A percentile compares a stretch with the other conserved stretches of the same genome.
These are phyloP conservation scores for Quercus agrifolia DNA, from an alignment of 306 rosid species.

Conservation along the genomic window DNA sequence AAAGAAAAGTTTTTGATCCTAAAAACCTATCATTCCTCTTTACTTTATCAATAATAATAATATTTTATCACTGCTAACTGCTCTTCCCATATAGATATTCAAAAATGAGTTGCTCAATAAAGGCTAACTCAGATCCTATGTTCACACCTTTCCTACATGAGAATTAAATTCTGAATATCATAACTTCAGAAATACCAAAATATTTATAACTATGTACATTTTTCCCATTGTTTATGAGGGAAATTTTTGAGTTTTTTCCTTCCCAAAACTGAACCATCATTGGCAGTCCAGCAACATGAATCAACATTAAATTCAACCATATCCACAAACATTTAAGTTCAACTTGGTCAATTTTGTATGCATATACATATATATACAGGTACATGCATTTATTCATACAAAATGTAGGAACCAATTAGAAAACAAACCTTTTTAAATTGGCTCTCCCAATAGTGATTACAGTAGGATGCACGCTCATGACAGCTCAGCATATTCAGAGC, in stretches of 20 bases:
- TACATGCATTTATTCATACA: not conserved
- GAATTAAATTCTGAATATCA: no score
- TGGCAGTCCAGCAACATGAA: not conserved
- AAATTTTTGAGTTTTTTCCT: not conserved
- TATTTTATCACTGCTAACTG: no score
- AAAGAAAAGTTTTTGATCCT: no score
- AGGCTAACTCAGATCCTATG: no score
- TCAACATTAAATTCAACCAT: not conserved
- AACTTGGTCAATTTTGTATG: not conserved
- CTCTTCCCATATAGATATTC: no score
- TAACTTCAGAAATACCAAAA: no score
- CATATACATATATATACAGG: not conserved
- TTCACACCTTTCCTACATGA: no score
- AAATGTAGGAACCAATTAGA: not conserved
- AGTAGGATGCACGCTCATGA: slow-evolving; percentile 97
- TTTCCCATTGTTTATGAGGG: no score
- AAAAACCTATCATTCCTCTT: no score
- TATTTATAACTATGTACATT: no score
- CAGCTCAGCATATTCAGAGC: slow-evolving; percentile 86
- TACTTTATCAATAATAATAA: no score
- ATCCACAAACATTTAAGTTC: not conserved
- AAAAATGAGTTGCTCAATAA: no score
- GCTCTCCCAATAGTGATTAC: slow-evolving; percentile 93
- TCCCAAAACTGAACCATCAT: not conserved
- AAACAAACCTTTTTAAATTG: slow-evolving; percentile 80